Percentiles rank a stretch among this genome's conserved stretches.
phyloP scores from a whole-genome alignment of 2,329 filamentous ascomycete species.

The Metarhizium brunneum region DNA sequence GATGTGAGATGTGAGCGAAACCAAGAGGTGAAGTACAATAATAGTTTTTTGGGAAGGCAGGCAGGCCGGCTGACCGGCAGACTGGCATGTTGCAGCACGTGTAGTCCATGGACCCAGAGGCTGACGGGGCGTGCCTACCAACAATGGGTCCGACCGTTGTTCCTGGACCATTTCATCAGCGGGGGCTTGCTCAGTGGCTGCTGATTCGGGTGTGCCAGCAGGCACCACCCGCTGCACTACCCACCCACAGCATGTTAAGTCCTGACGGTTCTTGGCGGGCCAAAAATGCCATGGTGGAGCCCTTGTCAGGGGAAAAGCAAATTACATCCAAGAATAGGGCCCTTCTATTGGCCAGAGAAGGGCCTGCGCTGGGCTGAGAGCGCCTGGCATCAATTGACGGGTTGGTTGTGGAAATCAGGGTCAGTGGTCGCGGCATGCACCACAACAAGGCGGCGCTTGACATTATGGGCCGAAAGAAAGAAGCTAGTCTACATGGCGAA shows the following conservation, averaged over 20 bases:
- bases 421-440: neutral
- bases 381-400: no score
- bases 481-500: neutral
- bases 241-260: neutral
- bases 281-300: neutral
- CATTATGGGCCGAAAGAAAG: neutral
- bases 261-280: neutral
- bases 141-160: neutral
- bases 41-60: neutral
- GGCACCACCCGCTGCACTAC: no score
- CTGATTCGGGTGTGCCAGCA: neutral
- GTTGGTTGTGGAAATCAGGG: no score
- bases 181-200: neutral
- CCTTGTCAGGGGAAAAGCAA: conserved; percentile 8
- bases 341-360: conserved; percentile 5
- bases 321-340: conserved; percentile 5
- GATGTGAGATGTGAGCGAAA: conserved; percentile 5
- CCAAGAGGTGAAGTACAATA: neutral
- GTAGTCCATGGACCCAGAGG: neutral
- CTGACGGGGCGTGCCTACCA: neutral
- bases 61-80: neutral
- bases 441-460: no score
- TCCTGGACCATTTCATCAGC: neutral
- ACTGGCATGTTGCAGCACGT: neutral
- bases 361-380: no score